Conservation (phyloP, 2,329 filamentous ascomycete species). For the Cladosporium sp. region DNA sequence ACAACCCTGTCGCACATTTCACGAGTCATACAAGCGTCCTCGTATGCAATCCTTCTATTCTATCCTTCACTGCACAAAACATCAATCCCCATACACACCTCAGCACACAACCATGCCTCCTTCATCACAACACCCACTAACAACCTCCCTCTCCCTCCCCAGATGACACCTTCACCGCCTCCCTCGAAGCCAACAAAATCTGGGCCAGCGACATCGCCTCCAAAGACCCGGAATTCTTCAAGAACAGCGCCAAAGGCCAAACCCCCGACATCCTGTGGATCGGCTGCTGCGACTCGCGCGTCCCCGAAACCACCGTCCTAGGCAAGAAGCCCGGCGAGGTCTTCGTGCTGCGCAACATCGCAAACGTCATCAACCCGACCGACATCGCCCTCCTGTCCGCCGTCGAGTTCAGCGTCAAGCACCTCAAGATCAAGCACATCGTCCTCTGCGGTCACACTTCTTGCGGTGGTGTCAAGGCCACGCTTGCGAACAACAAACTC, state of each 20-base stretch:
- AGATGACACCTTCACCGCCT: constrained; percentile 36
- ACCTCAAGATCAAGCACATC: constrained; percentile 63
- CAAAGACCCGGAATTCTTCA: constrained; percentile 67
- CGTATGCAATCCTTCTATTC: constrained; percentile 2
- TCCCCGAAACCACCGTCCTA: constrained; percentile 76
- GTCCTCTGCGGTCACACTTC: constrained; percentile 58
- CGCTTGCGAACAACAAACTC: constrained; percentile 52
- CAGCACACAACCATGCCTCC: neutral
- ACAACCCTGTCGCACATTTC: constrained; percentile 10
- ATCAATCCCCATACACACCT: too few relatives aligned
- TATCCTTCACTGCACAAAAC: neutral
- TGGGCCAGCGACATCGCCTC: constrained; percentile 63
- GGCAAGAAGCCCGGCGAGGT: constrained; percentile 76
- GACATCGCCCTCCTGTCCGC: constrained; percentile 73
- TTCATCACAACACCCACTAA: neutral
- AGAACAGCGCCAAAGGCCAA: constrained; percentile 62
- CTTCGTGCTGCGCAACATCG: constrained; percentile 87
- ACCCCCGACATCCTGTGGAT: constrained; percentile 69
- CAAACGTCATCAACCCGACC: constrained; percentile 70
- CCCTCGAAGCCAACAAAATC: constrained; percentile 63
- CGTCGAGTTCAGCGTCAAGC: constrained; percentile 71
- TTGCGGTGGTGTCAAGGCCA: constrained; percentile 56
- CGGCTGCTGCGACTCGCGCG: constrained; percentile 79
- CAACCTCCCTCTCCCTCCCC: neutral
- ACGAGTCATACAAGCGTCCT: constrained; percentile 8